Percentiles rank a stretch among this genome's conserved stretches.
Evolutionary conservation across 1,284 basidiomycete genomes (phyloP).

Genomic region (Anthracocystis walkeri): DNA sequence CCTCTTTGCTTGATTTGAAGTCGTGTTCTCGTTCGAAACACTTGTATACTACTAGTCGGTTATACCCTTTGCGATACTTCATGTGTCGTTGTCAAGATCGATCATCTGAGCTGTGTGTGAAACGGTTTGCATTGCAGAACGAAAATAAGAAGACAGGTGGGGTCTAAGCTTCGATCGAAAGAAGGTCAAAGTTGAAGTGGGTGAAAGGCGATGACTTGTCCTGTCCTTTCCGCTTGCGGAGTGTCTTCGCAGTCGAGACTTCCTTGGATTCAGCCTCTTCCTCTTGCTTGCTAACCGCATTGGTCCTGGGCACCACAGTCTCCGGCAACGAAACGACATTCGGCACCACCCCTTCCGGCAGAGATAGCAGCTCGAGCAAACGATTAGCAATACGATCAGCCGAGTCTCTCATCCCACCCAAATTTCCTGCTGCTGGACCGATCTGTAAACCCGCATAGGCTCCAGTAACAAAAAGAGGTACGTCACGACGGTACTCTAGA

Average conservation of each 20-base stretch:
- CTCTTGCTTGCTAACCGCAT: not conserved
- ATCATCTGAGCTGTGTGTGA: too few species aligned
- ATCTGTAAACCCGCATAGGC: constrained; percentile 63
- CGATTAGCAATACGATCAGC: constrained; percentile 69
- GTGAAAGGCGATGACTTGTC: constrained; percentile 20
- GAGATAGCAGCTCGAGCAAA: constrained; percentile 38
- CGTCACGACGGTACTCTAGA: constrained; percentile 61
- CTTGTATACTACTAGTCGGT: not conserved
- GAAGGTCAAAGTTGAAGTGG: constrained; percentile 47
- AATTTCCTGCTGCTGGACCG: constrained; percentile 69
- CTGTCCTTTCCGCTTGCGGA: not conserved
- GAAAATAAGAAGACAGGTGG: not conserved
- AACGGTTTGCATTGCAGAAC: constrained; percentile 1
- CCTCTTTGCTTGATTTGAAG: constrained; percentile 29
- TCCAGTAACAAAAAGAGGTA: constrained; percentile 69
- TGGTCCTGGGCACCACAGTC: constrained; percentile 8
- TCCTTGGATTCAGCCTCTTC: not conserved
- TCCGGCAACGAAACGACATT: constrained; percentile 14
- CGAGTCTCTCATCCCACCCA: constrained; percentile 68
- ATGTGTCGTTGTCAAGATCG: not conserved
- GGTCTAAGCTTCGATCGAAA: constrained; percentile 37
- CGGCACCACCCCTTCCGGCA: constrained; percentile 21
- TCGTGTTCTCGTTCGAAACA: too few species aligned
- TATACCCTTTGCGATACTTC: constrained; percentile 8
- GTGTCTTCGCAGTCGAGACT: not conserved